These are phyloP conservation scores for Trichomonascaceae sp. DNA, from an alignment of 1,139 yeast species.

Conservation along the genomic window DNA sequence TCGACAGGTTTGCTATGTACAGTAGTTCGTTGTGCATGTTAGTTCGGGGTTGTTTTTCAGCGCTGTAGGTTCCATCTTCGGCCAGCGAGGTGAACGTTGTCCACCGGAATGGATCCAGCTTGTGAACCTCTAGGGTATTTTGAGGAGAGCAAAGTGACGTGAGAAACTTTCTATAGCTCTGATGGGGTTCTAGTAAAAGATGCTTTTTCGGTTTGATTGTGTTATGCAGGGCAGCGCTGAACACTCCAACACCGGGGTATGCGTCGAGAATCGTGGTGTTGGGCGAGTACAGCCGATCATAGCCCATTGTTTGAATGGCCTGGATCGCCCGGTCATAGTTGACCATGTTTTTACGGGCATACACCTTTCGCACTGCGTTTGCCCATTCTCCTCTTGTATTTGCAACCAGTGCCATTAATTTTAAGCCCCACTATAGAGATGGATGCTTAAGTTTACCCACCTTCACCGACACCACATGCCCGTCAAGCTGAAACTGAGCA, in stretches of 20 bases:
- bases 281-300: conserved; percentile 24
- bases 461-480: not conserved
- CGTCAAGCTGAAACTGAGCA: conserved; percentile 22
- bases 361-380: conserved; percentile 10
- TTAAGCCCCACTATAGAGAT: too few species aligned
- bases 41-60: conserved; percentile 28
- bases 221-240: conserved; percentile 38
- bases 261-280: conserved; percentile 48
- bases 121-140: conserved; percentile 9
- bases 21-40: conserved; percentile 51
- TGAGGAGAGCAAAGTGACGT: conserved; percentile 8
- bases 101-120: conserved; percentile 54
- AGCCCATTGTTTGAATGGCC: conserved; percentile 8
- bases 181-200: conserved; percentile 40
- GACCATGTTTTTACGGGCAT: conserved; percentile 14
- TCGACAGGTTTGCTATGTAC: conserved; percentile 51
- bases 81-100: conserved; percentile 36
- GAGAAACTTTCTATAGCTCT: conserved; percentile 23
- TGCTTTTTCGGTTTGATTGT: conserved; percentile 48
- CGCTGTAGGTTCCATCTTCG: conserved; percentile 31
- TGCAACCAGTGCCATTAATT: conserved; percentile 7
- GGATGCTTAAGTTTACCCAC: too few species aligned
- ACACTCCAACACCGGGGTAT: conserved; percentile 36
- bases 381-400: conserved; percentile 7
- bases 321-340: conserved; percentile 13